phyloP scores from a whole-genome alignment of 1,284 basidiomycete species.

The Leccinum fuscescens region DNA sequence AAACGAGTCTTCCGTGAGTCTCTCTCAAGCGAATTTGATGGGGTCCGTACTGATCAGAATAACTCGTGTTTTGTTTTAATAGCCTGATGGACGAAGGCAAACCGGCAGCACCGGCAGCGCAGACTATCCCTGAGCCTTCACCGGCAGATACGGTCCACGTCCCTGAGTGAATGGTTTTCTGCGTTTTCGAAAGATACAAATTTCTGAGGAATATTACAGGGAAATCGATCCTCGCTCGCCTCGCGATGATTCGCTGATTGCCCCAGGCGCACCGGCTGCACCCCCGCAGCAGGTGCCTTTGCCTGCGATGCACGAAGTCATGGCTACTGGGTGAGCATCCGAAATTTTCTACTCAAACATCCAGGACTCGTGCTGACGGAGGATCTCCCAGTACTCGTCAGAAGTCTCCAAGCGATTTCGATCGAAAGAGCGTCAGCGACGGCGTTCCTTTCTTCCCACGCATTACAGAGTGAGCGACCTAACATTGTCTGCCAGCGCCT shows the following conservation, averaged over 20 bases:
- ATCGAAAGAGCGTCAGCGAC: slow-evolving; percentile 19
- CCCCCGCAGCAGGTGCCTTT: slow-evolving; percentile 34
- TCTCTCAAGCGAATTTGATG: not conserved
- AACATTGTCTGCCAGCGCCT: not conserved
- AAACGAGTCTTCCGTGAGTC: slow-evolving; percentile 22
- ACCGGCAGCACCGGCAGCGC: slow-evolving; percentile 6
- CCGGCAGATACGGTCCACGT: slow-evolving; percentile 31
- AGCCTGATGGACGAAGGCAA: slow-evolving; percentile 38
- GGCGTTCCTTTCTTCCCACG: slow-evolving; percentile 13
- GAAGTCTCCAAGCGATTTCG: slow-evolving; percentile 28
- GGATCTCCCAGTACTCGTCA: slow-evolving; percentile 20
- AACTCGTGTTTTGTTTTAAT: slow-evolving; percentile 2
- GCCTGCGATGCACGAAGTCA: slow-evolving; percentile 39
- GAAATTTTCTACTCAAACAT: not conserved
- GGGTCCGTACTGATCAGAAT: not conserved
- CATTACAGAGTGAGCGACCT: slow-evolving; percentile 20
- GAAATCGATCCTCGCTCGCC: slow-evolving; percentile 36
- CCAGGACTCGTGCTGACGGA: not conserved
- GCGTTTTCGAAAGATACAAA: not conserved
- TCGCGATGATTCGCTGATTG: slow-evolving; percentile 30
- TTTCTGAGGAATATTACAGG: slow-evolving; percentile 15
- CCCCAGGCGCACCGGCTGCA: slow-evolving; percentile 14
- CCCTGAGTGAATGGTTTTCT: slow-evolving; percentile 20
- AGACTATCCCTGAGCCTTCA: slow-evolving; percentile 16
- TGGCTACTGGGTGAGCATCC: slow-evolving; percentile 31